A percentile compares a stretch with the other conserved stretches of the same genome.
Conservation (phyloP, 2,329 filamentous ascomycete genomes). For the Penicillium sp. region DNA sequence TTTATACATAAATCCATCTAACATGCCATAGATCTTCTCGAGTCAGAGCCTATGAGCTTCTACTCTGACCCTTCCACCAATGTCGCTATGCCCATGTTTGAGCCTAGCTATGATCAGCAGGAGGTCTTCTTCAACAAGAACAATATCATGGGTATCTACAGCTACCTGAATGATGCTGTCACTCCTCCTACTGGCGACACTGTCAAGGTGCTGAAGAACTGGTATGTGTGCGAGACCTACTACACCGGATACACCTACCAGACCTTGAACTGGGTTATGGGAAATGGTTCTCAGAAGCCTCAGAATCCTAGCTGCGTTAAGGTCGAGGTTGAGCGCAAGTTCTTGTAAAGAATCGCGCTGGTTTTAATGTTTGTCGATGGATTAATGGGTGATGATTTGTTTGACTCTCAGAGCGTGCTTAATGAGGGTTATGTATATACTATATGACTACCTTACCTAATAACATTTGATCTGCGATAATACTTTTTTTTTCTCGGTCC, state of each 20-base stretch:
- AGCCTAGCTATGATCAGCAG: constrained; percentile 27
- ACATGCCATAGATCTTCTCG: constrained; percentile 6
- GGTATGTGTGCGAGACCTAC: constrained; percentile 49
- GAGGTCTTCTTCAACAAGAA: constrained; percentile 44
- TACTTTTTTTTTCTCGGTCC: not conserved
- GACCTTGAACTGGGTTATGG: constrained; percentile 47
- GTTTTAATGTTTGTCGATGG: not conserved
- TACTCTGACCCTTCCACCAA: constrained; percentile 40
- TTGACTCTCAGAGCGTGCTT: not conserved
- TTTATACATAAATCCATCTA: not conserved
- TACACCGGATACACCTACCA: constrained; percentile 43
- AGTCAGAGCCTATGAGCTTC: constrained; percentile 39
- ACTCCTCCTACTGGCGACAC: constrained; percentile 29
- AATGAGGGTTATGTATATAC: not conserved
- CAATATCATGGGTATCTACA: constrained; percentile 40
- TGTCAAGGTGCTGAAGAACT: constrained; percentile 38
- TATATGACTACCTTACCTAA: not conserved
- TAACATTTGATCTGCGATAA: not conserved
- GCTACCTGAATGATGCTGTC: constrained; percentile 42
- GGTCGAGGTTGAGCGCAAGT: constrained; percentile 43
- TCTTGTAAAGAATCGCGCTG: constrained; percentile 7
- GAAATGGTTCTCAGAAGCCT: constrained; percentile 32
- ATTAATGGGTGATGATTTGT: not conserved
- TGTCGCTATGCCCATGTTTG: constrained; percentile 45
- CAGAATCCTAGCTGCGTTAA: constrained; percentile 50